Percentiles rank a stretch among this genome's conserved stretches.
phyloP scores from a whole-genome alignment of 2,329 filamentous ascomycete genomes.

The Penicillium griseofulvum region DNA sequence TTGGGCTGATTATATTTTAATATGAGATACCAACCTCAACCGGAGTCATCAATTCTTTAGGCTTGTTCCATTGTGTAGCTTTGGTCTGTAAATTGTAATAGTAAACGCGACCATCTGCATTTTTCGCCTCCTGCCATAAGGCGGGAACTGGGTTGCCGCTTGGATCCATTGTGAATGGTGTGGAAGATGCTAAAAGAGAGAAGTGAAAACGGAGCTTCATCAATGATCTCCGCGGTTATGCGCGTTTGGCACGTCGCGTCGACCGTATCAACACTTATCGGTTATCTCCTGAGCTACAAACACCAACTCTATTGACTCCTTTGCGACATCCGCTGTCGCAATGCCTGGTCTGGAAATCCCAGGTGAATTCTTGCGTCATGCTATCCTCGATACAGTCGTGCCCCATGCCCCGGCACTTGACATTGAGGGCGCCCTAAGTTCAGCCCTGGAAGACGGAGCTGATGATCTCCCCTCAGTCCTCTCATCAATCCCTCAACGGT shows the following conservation, averaged over 20 bases:
- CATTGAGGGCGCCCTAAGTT: conserved; percentile 41
- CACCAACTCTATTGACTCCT: conserved; percentile 12
- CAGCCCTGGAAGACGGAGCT: conserved; percentile 46
- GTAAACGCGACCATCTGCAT: conserved; percentile 78
- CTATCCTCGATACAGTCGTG: conserved; percentile 45
- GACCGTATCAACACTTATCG: conserved; percentile 12
- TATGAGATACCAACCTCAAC: conserved; percentile 62
- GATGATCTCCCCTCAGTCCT: conserved; percentile 46
- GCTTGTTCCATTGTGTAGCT: conserved; percentile 91
- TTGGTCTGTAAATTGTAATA: conserved; percentile 88
- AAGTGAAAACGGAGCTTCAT: conserved; percentile 24
- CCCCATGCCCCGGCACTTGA: conserved; percentile 43
- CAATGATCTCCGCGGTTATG: conserved; percentile 26
- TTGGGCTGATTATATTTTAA: conserved; percentile 12
- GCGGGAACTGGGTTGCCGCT: conserved; percentile 56
- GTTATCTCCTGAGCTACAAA: conserved; percentile 16
- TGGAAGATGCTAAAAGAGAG: not conserved
- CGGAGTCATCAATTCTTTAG: conserved; percentile 79
- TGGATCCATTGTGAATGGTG: conserved; percentile 32
- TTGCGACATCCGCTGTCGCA: conserved; percentile 27
- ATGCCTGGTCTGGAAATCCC: conserved; percentile 39
- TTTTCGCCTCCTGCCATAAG: conserved; percentile 78
- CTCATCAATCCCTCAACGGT: conserved; percentile 51
- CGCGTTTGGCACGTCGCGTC: conserved; percentile 24
- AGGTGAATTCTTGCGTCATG: conserved; percentile 43